Conservation (phyloP, 305 asterid genomes). For the Fraxinus xanthoxyloides region DNA sequence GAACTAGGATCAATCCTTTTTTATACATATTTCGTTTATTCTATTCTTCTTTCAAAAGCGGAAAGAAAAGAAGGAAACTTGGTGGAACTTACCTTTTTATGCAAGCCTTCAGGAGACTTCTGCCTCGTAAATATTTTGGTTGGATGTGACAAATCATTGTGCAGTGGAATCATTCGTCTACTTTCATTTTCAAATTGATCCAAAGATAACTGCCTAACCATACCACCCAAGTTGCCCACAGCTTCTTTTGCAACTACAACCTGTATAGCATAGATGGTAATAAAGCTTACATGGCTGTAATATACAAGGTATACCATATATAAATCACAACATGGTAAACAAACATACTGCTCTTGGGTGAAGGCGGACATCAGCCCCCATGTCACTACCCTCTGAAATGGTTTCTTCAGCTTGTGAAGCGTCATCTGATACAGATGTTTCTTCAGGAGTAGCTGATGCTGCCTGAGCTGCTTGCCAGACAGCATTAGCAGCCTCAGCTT, state of each 20-base stretch:
- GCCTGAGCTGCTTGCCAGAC: constrained; percentile 93
- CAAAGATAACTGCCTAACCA: constrained; percentile 94
- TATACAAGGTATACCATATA: background rate
- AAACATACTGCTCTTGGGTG: constrained; percentile 92
- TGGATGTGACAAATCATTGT: constrained; percentile 78
- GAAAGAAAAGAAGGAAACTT: constrained; percentile 8
- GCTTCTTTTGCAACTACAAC: constrained; percentile 99
- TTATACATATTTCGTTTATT: background rate
- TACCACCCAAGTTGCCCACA: constrained; percentile 94
- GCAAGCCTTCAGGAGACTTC: constrained; percentile 97
- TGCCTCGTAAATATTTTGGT: constrained; percentile 78
- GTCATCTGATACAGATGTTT: constrained; percentile 67
- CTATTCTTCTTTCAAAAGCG: background rate
- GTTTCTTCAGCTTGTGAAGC: constrained; percentile 72
- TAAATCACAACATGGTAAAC: constrained; percentile 3
- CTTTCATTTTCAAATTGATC: constrained; percentile 99
- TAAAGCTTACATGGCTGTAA: constrained; percentile 19
- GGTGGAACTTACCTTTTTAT: constrained; percentile 73
- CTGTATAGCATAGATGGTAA: constrained; percentile 41
- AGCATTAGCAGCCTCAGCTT: constrained; percentile 94
- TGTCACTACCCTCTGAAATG: constrained; percentile 79
- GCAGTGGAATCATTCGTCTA: constrained; percentile 82
- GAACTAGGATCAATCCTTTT: constrained; percentile 3
- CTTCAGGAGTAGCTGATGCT: constrained; percentile 64
- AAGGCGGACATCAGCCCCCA: constrained; percentile 88